Conservation (phyloP, 345 rosid genomes). For the Salix purpurea region DNA sequence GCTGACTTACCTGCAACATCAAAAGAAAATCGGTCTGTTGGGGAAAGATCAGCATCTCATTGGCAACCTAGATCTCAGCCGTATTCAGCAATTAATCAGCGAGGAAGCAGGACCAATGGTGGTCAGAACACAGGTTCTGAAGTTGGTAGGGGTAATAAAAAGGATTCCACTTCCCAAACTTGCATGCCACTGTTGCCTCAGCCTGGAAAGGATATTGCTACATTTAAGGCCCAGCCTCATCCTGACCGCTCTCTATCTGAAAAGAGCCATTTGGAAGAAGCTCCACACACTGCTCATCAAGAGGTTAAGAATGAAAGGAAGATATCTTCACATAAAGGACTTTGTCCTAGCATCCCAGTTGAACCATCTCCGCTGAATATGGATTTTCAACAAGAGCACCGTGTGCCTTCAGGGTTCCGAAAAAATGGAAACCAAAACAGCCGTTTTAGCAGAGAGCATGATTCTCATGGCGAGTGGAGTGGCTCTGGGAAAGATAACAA, state of each 20-base stretch:
- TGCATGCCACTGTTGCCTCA: conserved; percentile 18
- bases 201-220: conserved; percentile 25
- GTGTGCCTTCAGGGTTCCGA: conserved; percentile 37
- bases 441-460: conserved; percentile 51
- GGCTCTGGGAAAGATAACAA: conserved; percentile 50
- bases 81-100: conserved; percentile 29
- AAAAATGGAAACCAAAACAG: conserved; percentile 55
- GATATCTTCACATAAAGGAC: conserved; percentile 33
- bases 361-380: conserved; percentile 26
- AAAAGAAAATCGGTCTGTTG: conserved; percentile 55
- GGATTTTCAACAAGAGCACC: conserved; percentile 46
- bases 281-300: conserved; percentile 25
- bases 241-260: conserved; percentile 20
- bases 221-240: conserved; percentile 14
- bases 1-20: conserved; percentile 35
- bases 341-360: conserved; percentile 21
- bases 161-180: conserved; percentile 32
- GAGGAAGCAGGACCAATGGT: conserved; percentile 38
- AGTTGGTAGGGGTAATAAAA: conserved; percentile 37
- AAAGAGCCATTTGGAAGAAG: conserved; percentile 33
- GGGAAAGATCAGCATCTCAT: conserved; percentile 50
- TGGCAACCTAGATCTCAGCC: conserved; percentile 74
- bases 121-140: conserved; percentile 38
- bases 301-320: conserved; percentile 53
- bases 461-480: conserved; percentile 66